Base-by-base conservation (phyloP, 805 yeast species). In the Wickerhamomyces alni region DNA sequence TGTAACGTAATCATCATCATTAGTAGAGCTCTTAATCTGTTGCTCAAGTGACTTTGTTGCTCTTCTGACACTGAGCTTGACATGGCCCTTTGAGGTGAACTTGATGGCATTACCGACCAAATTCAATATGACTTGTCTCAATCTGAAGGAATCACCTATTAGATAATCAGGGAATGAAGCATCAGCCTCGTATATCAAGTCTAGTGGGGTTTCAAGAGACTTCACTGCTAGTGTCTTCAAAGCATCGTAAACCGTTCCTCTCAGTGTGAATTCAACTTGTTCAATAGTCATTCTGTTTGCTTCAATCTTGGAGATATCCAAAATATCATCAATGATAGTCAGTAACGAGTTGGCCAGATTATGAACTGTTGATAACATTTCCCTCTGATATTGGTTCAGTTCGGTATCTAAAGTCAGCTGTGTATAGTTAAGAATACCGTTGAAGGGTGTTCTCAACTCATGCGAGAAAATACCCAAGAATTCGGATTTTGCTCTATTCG, bases 241-340 rank as follows among this genome's bases (percentile, higher is more conserved):
- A 0, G 95, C 95, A 28, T 94, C 95, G 57, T 87, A 87, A 4
- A 86, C 89, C 0, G 95, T 87, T 3, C 91, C 89, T 55, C 96
- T 71, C 33, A 87, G 67, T 11, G 91, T 82, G 56, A 87, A 87
- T 45, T 88, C 94, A 43, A 86, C 87, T 55, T 84, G 85, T 57
- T 87, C 96, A 40, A 87, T 87, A 0, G 95, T 87, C 95, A 87
- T 87, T 61, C 95, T 72, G 61, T 87, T 87, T 19, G 95, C 95
- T 61, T 87, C 96, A 62, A 87, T 87, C 74, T 87, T 87, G 41
- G 95, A 87, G 55, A 87, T 87, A 77, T 87, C 96, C 50, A 87
- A 70, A 52, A 87, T 87, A 59, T 87, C 96, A 57, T 87, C 96
- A 51, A 87, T 87, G 49, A 87, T 87, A 0, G 95, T 87, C 52